Evolutionary conservation across 805 yeast genomes (phyloP), one percentile per base, ranked within the genome.

Genomic region (Saturnispora dispora): DNA sequence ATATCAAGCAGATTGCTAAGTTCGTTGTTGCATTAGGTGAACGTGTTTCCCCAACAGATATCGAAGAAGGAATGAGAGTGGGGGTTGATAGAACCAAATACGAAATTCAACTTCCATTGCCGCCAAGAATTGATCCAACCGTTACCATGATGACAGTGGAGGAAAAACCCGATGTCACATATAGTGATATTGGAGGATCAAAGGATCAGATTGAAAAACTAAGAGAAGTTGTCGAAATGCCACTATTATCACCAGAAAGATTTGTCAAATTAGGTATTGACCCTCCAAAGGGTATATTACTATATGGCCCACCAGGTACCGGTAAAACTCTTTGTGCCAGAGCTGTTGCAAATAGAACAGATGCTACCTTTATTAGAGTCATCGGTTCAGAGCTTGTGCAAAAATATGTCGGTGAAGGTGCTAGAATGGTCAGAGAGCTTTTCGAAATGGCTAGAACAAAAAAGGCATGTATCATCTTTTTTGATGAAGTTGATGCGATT

Each of bases 91-190:
- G 99, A 69, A 89, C 87, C 63, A 91, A 91, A 70, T 93, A 93
- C 71, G 96, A 90, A 68, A 95, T 93, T 64, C 96, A 91, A 75
- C 76, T 93, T 62, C 99, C 99, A 30, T 76, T 93, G 58, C 99
- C 99, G 10, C 99, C 99, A 51, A 77, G 95, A 64, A 93, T 93
- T 65, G 99, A 93, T 68, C 98, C 99, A 13, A 79, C 89, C 39
- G 99, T 93, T 50, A 93, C 99, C 6, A 93, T 93, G 99, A 93
- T 93, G 99, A 91, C 98, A 2, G 99, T 93, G 46, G 99, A 93
- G 70, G 99, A 93, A 71, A 93, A 93, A 69, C 99, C 99, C 13
- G 99, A 93, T 70, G 98, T 93, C 37, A 93, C 99, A 1, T 93
- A 93, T 69, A 87, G 95, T 55, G 99, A 93, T 67, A 90, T 93